A percentile compares a stretch with the other conserved stretches of the same genome.
Conservation (phyloP, 169 alveolate genomes). For the Besnoitia besnoiti region DNA sequence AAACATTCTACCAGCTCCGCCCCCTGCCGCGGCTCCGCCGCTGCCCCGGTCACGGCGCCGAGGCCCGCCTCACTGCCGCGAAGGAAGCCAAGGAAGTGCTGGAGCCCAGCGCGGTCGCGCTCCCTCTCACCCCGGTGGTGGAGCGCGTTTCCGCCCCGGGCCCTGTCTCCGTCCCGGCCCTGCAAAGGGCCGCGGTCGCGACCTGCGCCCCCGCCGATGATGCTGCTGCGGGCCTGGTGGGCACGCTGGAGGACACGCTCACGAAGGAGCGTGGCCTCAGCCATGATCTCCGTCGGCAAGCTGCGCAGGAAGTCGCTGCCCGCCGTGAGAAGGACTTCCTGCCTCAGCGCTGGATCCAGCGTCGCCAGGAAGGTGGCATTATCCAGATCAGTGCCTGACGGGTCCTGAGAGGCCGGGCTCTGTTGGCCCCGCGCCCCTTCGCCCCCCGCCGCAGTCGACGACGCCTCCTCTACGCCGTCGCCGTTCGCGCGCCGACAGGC, state of each 20-base stretch:
- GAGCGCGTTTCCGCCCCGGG: background rate
- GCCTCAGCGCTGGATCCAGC: conserved; percentile 80
- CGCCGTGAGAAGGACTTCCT: conserved; percentile 82
- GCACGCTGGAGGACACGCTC: conserved; percentile 67
- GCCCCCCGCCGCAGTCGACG: background rate
- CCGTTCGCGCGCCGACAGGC: conserved; percentile 33
- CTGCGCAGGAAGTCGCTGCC: conserved; percentile 76
- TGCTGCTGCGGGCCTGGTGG: conserved; percentile 47
- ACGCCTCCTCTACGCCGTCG: background rate
- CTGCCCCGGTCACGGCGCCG: background rate
- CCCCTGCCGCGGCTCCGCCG: background rate
- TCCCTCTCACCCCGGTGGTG: background rate
- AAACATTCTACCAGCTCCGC: background rate
- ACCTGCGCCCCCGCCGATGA: background rate
- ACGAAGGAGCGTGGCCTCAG: conserved; percentile 79
- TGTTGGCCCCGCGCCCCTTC: background rate
- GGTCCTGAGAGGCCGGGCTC: conserved; percentile 3
- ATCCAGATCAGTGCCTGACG: conserved; percentile 73
- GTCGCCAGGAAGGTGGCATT: conserved; percentile 81
- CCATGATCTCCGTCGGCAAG: conserved; percentile 78
- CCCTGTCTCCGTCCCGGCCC: background rate
- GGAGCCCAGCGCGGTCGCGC: background rate
- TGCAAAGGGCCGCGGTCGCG: background rate
- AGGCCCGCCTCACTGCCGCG: background rate
- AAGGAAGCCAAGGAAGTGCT: background rate